phyloP scores from a whole-genome alignment of 2,329 filamentous ascomycete genomes.

The Talaromyces sp. region DNA sequence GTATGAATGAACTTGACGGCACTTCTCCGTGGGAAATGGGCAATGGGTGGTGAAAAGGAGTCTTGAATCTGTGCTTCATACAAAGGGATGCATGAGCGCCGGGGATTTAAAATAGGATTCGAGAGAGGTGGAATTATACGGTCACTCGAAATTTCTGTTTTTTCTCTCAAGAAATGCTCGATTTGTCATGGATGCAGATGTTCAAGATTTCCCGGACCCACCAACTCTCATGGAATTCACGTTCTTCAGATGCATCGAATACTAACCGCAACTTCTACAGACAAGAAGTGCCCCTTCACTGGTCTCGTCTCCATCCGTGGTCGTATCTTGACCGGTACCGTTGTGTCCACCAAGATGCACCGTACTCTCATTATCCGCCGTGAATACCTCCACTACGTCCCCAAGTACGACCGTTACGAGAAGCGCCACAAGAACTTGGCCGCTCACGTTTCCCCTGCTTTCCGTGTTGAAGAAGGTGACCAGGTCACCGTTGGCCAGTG shows the following conservation, averaged over 20 bases:
- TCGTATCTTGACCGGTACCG: constrained; percentile 98
- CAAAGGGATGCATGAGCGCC: background rate
- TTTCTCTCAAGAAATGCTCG: background rate
- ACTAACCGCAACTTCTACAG: constrained; percentile 51
- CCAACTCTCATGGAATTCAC: background rate
- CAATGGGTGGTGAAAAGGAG: background rate
- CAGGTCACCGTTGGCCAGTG: constrained; percentile 99
- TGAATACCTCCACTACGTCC: constrained; percentile 99
- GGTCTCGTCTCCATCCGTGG: constrained; percentile 99
- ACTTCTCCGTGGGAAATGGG: background rate
- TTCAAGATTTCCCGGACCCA: constrained; percentile 15
- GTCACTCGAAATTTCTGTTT: background rate
- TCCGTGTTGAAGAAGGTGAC: constrained; percentile 99
- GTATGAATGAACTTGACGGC: constrained; percentile 60
- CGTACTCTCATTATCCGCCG: constrained; percentile 98
- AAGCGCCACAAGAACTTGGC: constrained; percentile 99
- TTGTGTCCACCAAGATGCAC: constrained; percentile 99
- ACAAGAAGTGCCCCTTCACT: constrained; percentile 99
- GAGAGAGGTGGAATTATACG: background rate
- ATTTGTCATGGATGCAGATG: constrained; percentile 6
- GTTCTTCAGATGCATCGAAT: constrained; percentile 14
- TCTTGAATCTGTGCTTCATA: constrained; percentile 9
- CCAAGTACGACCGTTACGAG: constrained; percentile 99
- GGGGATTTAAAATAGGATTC: background rate
- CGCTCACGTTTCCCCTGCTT: constrained; percentile 97